Base-by-base conservation (phyloP, 2,329 filamentous ascomycete species). In the Colletotrichum sp. region DNA sequence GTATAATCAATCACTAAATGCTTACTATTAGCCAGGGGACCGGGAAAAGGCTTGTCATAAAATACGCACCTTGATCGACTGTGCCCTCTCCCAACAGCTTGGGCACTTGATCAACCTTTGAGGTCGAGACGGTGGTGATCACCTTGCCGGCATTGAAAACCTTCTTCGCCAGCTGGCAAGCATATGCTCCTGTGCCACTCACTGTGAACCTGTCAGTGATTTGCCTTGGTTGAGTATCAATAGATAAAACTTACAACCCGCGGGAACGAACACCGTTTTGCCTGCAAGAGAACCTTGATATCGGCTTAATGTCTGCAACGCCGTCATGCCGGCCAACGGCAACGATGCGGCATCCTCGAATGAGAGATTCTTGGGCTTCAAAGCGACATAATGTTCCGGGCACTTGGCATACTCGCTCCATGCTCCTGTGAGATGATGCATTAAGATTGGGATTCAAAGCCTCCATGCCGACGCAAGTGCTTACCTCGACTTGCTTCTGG, bases 361-460 rank as follows among this genome's bases (percentile, higher is more conserved):
- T 4, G 39, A 48, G 0, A 48, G 3, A 6, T 48, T 48, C 6
- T 44, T 48, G 3, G 39, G 39, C 39, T 48, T 48, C 39, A 48
- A 48, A 6, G 39, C 39, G 19, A 48, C 39, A 48, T n/a, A 48
- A 2, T 1, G 39, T 48, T 48, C 39, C 39, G 19, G 39, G 3
- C 39, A 48, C 3, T 48, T 48, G 19, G 39, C 39, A 12, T 48
- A 48, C 12, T 48, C 39, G 39, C 39, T 48, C 39, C 39, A 48
- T n/a, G 39, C 39, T 48, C 39, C 39, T 48, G 11, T 48, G 39
- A n/a, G 0, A 48, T 7, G 1, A 48, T 2, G 39, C 3, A 1
- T 48, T 12, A 48, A n/a, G 0, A 4, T 1, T 19, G 1, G 4
- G 1, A 7, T n/a, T 4, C 9, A 12, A n/a, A 2, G 1, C 39